These are phyloP conservation scores for Chlorella sorokiniana DNA, from an alignment of 139 green algal genomes.

Conservation along the genomic window DNA sequence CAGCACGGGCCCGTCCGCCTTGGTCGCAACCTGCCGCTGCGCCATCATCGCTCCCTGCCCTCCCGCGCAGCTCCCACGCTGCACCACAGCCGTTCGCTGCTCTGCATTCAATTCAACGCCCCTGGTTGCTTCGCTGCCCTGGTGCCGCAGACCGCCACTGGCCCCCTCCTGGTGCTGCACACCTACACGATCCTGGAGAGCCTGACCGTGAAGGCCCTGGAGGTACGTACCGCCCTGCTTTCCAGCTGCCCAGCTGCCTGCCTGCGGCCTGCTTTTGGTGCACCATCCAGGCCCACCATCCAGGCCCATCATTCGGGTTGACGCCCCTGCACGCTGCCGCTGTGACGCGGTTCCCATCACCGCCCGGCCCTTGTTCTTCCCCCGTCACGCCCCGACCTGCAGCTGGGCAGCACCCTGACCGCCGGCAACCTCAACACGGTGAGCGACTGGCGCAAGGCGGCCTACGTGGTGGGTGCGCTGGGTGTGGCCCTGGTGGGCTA, in stretches of 20 bases:
- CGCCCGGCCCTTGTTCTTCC: too few species aligned
- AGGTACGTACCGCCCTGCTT: too few species aligned
- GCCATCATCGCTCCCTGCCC: background rate
- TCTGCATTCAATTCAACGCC: background rate
- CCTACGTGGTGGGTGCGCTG: background rate
- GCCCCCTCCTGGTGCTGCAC: constrained; percentile 12
- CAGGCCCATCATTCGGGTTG: too few species aligned
- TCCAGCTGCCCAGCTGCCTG: too few species aligned
- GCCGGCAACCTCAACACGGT: constrained; percentile 22
- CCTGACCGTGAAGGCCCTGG: constrained; percentile 11
- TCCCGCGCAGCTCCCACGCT: background rate
- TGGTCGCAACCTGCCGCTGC: too few species aligned
- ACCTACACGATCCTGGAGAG: constrained; percentile 21
- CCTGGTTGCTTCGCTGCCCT: background rate
- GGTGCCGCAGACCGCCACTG: background rate
- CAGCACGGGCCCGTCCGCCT: too few species aligned
- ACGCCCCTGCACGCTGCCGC: too few species aligned
- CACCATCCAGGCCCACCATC: too few species aligned
- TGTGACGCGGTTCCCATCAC: too few species aligned
- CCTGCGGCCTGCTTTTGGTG: too few species aligned
- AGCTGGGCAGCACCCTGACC: constrained; percentile 22
- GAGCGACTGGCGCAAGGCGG: background rate
- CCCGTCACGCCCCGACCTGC: too few species aligned
- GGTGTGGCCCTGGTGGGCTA: background rate
- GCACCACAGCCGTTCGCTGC: background rate